A percentile compares a stretch with the other conserved stretches of the same genome.
These are phyloP conservation scores for Diplocarpon rosae DNA, from an alignment of 2,329 filamentous ascomycete genomes.

Conservation along the genomic window DNA sequence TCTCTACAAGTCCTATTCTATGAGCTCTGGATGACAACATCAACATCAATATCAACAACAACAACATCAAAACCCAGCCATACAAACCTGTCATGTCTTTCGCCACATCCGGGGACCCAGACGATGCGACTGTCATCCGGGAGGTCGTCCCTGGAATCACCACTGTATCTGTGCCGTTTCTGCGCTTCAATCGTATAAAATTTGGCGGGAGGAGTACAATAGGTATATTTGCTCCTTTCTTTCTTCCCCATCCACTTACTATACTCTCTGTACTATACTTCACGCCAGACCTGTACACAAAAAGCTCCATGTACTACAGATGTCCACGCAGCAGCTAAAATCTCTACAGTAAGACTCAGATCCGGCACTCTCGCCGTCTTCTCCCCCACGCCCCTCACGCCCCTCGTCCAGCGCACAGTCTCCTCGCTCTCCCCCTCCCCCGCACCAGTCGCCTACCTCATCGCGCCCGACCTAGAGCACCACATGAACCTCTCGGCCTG, in stretches of 20 bases:
- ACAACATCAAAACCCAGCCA: no score
- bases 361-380: conserved; percentile 77
- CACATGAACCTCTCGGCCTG: conserved; percentile 88
- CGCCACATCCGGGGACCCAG: conserved; percentile 50
- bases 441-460: conserved; percentile 59
- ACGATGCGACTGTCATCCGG: conserved; percentile 82
- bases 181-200: conserved; percentile 66
- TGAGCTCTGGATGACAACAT: no score
- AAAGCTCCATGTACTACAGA: background rate
- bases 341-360: conserved; percentile 56
- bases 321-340: background rate
- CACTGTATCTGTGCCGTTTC: conserved; percentile 75
- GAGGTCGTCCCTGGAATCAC: conserved; percentile 68
- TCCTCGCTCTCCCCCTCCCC: conserved; percentile 50
- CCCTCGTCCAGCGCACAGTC: conserved; percentile 55
- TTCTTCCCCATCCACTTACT: no score
- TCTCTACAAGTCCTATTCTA: no score
- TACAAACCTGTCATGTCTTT: conserved; percentile 39
- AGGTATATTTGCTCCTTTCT: conserved; percentile 38
- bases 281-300: background rate
- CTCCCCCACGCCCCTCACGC: conserved; percentile 79
- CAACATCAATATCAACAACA: no score
- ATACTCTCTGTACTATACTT: background rate
- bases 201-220: conserved; percentile 82
- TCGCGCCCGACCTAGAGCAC: conserved; percentile 84